A percentile compares a stretch with the other conserved stretches of the same genome.
Evolutionary conservation across 2,329 filamentous ascomycete species (phyloP).

Genomic region (Fusarium miscanthi): DNA sequence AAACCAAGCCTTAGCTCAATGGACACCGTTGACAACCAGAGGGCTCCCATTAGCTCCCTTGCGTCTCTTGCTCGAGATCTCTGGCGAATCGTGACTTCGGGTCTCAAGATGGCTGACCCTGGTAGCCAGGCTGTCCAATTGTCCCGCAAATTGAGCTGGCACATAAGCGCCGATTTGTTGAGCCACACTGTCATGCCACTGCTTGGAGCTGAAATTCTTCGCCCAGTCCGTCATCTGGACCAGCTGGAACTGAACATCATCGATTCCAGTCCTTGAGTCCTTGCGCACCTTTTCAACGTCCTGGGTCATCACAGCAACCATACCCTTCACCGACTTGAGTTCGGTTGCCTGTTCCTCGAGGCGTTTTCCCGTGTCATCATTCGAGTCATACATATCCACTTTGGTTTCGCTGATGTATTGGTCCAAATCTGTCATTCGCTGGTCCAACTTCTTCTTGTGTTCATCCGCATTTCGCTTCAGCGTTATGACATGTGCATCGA

Average conservation of each 20-base stretch:
- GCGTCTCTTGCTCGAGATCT: constrained; percentile 37
- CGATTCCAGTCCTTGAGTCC: constrained; percentile 43
- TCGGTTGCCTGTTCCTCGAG: constrained; percentile 10
- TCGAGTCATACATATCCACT: not conserved
- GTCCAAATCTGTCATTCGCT: constrained; percentile 1
- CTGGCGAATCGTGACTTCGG: constrained; percentile 3
- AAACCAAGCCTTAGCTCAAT: constrained; percentile 4
- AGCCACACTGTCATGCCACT: constrained; percentile 55
- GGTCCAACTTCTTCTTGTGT: not conserved
- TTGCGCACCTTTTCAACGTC: constrained; percentile 19
- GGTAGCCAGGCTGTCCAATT: constrained; percentile 33
- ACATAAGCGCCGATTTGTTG: constrained; percentile 49
- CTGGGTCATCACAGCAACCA: not conserved
- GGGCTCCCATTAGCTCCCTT: constrained; percentile 37
- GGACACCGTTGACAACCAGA: constrained; percentile 15
- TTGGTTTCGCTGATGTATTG: not conserved
- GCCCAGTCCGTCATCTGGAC: constrained; percentile 59
- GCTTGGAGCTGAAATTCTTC: constrained; percentile 59
- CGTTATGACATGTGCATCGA: not conserved
- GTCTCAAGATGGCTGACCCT: constrained; percentile 41
- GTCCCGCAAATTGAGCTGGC: constrained; percentile 31
- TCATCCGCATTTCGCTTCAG: not conserved
- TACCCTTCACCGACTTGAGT: constrained; percentile 1
- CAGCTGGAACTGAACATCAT: constrained; percentile 52
- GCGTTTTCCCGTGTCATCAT: not conserved